A percentile compares a stretch with the other conserved stretches of the same genome.
Evolutionary conservation across 1,284 basidiomycete species (phyloP).

Genomic region (Gomphus bonarii): DNA sequence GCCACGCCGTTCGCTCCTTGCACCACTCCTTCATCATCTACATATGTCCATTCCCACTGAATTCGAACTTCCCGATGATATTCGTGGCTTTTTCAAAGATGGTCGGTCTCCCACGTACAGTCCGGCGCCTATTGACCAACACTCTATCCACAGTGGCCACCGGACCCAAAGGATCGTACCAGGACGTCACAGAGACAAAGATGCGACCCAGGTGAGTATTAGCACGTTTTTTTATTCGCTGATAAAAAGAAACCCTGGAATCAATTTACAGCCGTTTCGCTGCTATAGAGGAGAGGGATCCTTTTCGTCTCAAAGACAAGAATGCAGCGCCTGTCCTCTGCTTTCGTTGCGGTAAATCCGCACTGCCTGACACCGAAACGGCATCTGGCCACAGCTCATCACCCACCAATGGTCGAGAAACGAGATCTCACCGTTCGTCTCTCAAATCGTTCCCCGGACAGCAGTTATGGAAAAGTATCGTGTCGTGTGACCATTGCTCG

Average conservation of each 20-base stretch:
- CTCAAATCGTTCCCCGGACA: slow-evolving; percentile 23
- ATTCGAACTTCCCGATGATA: slow-evolving; percentile 84
- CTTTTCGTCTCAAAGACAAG: slow-evolving; percentile 78
- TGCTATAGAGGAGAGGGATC: slow-evolving; percentile 85
- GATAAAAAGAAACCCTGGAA: not conserved
- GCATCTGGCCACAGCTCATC: slow-evolving; percentile 7
- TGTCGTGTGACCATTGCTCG: slow-evolving; percentile 93
- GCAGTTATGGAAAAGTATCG: slow-evolving; percentile 59
- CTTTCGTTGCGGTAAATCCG: slow-evolving; percentile 80
- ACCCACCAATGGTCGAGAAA: slow-evolving; percentile 22
- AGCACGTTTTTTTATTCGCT: not conserved
- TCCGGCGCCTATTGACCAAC: slow-evolving; percentile 12
- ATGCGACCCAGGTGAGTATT: slow-evolving; percentile 65
- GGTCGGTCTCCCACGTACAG: slow-evolving; percentile 35
- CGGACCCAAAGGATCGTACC: slow-evolving; percentile 65
- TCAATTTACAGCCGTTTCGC: slow-evolving; percentile 63
- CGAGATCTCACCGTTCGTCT: slow-evolving; percentile 38
- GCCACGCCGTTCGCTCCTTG: slow-evolving; percentile 51
- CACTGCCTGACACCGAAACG: slow-evolving; percentile 35
- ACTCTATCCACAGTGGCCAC: slow-evolving; percentile 46
- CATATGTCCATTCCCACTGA: slow-evolving; percentile 63
- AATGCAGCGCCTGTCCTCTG: slow-evolving; percentile 79
- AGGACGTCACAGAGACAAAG: slow-evolving; percentile 68
- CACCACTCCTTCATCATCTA: slow-evolving; percentile 59
- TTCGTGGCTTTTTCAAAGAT: slow-evolving; percentile 80